These are phyloP conservation scores for Scutellaria baicalensis DNA, from an alignment of 257 asterid genomes.

Conservation along the genomic window DNA sequence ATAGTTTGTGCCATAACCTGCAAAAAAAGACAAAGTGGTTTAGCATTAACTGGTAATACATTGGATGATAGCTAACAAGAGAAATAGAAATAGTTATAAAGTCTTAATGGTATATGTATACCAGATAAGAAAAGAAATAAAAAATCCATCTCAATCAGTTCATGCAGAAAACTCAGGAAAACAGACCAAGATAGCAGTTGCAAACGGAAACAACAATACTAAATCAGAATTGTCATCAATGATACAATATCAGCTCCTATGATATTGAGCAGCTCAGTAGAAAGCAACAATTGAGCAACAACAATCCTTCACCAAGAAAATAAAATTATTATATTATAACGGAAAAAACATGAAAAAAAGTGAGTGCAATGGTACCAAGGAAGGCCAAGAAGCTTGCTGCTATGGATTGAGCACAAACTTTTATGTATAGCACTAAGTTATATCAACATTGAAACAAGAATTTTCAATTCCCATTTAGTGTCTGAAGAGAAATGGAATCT, in stretches of 20 bases:
- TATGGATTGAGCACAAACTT: neutral
- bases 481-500: neutral
- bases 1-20: constrained; percentile 87
- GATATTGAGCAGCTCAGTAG: neutral
- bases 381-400: neutral
- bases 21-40: constrained; percentile 16
- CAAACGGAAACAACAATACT: neutral
- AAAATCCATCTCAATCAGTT: neutral
- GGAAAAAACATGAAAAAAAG: neutral
- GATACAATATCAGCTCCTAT: neutral
- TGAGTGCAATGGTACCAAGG: neutral
- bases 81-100: neutral
- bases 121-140: neutral
- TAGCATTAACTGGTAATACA: constrained; percentile 1
- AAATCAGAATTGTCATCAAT: neutral
- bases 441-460: neutral
- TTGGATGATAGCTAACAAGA: neutral
- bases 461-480: neutral
- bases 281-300: neutral
- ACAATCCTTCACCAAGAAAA: neutral
- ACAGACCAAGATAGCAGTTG: neutral
- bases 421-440: neutral
- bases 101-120: neutral
- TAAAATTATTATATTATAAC: neutral
- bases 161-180: neutral